Conservation (phyloP, 2,329 filamentous ascomycete genomes). For the Juglanconis juglandina region DNA sequence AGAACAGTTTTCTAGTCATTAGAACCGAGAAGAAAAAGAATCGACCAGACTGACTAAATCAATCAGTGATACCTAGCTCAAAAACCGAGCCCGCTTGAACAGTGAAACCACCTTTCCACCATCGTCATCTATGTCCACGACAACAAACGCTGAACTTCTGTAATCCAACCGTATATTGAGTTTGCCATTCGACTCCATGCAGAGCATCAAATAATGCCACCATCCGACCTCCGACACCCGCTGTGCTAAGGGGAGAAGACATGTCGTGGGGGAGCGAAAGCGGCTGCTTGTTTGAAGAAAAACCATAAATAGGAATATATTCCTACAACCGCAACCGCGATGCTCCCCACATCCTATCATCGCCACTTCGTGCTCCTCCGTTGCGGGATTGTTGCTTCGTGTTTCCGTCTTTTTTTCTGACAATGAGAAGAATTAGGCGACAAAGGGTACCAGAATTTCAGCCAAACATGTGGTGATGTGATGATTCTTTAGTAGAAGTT, state of each 20-base stretch:
- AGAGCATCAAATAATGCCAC: neutral
- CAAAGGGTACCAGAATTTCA: neutral
- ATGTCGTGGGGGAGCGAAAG: neutral
- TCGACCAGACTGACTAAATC: neutral
- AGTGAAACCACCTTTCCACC: neutral
- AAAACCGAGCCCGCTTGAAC: neutral
- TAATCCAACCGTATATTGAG: neutral
- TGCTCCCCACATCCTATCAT: neutral
- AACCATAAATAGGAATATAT: conserved; percentile 22
- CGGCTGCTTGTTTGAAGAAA: neutral
- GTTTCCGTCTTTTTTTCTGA: conserved; percentile 3
- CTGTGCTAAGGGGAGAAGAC: neutral
- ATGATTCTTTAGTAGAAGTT: conserved; percentile 9
- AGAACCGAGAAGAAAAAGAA: neutral
- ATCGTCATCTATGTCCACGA: neutral
- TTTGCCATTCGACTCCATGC: neutral
- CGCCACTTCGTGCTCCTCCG: neutral
- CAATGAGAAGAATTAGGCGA: neutral
- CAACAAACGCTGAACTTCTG: neutral
- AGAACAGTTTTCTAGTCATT: neutral
- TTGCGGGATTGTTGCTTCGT: neutral
- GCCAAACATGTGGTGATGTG: conserved; percentile 11
- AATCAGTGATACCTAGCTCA: neutral
- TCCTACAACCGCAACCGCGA: conserved; percentile 22
- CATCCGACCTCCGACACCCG: neutral